Base-by-base conservation (phyloP, 2,329 filamentous ascomycete genomes). In the Lithohypha guttulata region DNA sequence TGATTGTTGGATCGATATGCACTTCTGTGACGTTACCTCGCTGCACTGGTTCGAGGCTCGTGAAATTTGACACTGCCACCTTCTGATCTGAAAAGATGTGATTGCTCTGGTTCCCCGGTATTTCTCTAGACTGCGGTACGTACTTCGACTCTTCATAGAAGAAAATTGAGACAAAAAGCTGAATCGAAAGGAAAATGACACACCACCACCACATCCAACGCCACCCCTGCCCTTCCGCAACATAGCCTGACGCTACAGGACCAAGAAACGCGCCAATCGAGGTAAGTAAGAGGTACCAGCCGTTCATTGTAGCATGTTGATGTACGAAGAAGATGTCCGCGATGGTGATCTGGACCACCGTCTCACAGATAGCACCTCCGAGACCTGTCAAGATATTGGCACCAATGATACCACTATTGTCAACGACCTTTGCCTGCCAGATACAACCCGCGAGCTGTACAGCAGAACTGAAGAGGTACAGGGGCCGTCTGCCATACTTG, bases 291-390 rank as follows among this genome's bases (percentile, higher is more conserved):
- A 70, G 55, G 41, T 69, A 73, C 7, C 66, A 55, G 1, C 55
- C 57, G 44, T 71, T 73, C 63, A 68, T 67, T 3, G 58, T 55
- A 0, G 63, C 66, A 13, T 62, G 59, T 31, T 70, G 59, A 39
- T 70, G 65, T 3, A 69, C 58, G 40, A 68, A 70, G 50, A 67
- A 69, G n/a, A 70, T 41, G 46, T 70, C 66, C 8, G 59, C 57
- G 42, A 70, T 59, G 1, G 62, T 65, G 44, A 65, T 59, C 42
- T 65, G 61, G 2, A 64, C 59, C 22, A 66, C 51, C 1, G 53
- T 55, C 47, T 67, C 63, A 33, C 52, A 55, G 2, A 64, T 46
- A 9, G 62, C 60, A 3, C 64, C 65, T 2, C 58, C 48, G 18
- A 64, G 54, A 19, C 66, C 61, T n/a, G 54, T 52, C 13, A 68